Conservation (phyloP, 2,329 filamentous ascomycete genomes). For the Pseudogymnoascus sp. region DNA sequence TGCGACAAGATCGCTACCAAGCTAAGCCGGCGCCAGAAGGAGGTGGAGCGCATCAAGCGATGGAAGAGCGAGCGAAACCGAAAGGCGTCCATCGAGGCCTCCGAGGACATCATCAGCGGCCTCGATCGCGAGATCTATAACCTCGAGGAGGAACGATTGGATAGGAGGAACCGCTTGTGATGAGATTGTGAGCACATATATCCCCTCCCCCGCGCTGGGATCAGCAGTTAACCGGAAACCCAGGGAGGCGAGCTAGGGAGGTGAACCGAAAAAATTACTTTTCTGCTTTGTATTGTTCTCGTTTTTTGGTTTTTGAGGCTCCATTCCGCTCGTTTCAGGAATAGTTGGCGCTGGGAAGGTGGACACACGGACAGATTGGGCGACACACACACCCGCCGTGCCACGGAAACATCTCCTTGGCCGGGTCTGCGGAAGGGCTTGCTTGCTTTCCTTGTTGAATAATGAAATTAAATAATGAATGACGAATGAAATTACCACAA, state of each 20-base stretch:
- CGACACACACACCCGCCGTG: neutral
- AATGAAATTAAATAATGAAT: conserved; percentile 6
- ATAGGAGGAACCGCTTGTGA: conserved; percentile 19
- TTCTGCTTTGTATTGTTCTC: conserved; percentile 2
- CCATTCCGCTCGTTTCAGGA: conserved; percentile 1
- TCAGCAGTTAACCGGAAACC: neutral
- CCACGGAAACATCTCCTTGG: neutral
- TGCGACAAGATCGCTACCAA: conserved; percentile 90
- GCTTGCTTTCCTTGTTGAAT: neutral
- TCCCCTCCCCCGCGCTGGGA: neutral
- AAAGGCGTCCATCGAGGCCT: conserved; percentile 63
- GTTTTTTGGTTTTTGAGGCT: neutral
- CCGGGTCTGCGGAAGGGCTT: neutral
- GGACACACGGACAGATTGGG: neutral
- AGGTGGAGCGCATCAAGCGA: conserved; percentile 65
- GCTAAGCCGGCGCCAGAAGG: conserved; percentile 64
- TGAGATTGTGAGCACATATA: neutral
- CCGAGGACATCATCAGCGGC: conserved; percentile 61
- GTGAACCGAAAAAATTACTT: neutral
- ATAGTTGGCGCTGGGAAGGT: conserved; percentile 5
- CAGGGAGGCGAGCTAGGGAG: neutral
- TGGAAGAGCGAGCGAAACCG: conserved; percentile 60
- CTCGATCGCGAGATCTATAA: conserved; percentile 53
- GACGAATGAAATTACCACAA: conserved; percentile 7
- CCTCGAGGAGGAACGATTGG: conserved; percentile 36